These are phyloP conservation scores for Debaryomyces coudertii DNA, from an alignment of 1,139 yeast species.

Conservation along the genomic window DNA sequence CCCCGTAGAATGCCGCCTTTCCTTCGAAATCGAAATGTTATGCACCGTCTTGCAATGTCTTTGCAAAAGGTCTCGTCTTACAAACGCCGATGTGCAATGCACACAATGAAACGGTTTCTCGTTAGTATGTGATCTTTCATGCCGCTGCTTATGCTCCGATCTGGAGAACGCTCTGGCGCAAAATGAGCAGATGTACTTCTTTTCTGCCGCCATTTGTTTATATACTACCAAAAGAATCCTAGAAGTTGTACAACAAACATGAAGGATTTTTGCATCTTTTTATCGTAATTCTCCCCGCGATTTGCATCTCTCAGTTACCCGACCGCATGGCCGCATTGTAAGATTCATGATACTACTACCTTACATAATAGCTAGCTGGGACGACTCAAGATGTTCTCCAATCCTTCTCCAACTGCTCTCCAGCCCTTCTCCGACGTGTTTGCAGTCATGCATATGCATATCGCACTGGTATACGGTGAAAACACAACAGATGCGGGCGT, in stretches of 20 bases:
- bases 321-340: background rate
- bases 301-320: background rate
- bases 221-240: background rate
- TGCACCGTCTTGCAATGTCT: conserved; percentile 83
- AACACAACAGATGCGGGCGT: too few relatives aligned
- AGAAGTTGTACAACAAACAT: background rate
- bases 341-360: background rate
- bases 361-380: background rate
- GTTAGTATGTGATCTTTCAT: conserved; percentile 82
- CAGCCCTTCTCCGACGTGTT: background rate
- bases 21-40: conserved; percentile 26
- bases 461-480: too few relatives aligned
- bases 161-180: conserved; percentile 83
- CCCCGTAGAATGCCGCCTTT: background rate
- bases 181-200: conserved; percentile 74
- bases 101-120: conserved; percentile 80
- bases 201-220: conserved; percentile 45
- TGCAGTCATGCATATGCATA: background rate
- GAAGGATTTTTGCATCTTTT: conserved; percentile 5
- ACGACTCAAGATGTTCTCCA: background rate
- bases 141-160: conserved; percentile 80
- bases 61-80: conserved; percentile 72
- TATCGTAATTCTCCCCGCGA: conserved; percentile 4
- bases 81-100: conserved; percentile 73
- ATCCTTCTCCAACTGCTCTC: background rate